These are phyloP conservation scores for Kwoniella sp. DNA, from an alignment of 768 basidiomycete species.

Conservation along the genomic window DNA sequence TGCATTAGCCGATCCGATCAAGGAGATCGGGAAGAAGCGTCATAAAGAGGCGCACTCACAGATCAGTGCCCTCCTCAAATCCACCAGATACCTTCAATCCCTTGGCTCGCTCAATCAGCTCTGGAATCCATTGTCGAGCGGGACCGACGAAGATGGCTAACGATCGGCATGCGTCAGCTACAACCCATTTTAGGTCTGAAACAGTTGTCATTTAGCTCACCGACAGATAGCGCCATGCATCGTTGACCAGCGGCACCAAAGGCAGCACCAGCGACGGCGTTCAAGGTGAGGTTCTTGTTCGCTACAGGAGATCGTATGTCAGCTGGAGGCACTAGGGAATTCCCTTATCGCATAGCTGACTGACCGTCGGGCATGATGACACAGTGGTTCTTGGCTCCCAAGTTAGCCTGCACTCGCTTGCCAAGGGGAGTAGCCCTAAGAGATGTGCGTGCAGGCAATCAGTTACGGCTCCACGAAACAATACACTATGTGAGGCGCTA, in stretches of 20 bases:
- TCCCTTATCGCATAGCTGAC: slow-evolving; percentile 35
- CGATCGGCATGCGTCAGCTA: slow-evolving; percentile 13
- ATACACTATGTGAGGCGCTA: not conserved
- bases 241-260: slow-evolving; percentile 97
- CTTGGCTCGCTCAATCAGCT: slow-evolving; percentile 77
- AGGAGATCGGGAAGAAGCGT: not conserved
- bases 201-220: slow-evolving; percentile 58
- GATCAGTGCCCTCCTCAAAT: slow-evolving; percentile 81
- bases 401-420: slow-evolving; percentile 79
- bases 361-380: slow-evolving; percentile 90
- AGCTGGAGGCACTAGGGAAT: no score
- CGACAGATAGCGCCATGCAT: slow-evolving; percentile 94
- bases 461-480: not conserved
- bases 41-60: slow-evolving; percentile 60
- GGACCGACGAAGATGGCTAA: slow-evolving; percentile 74
- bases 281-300: slow-evolving; percentile 87
- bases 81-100: slow-evolving; percentile 83
- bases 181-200: not conserved
- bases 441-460: not conserved
- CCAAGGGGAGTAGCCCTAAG: slow-evolving; percentile 78
- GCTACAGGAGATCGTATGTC: slow-evolving; percentile 59
- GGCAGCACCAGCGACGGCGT: slow-evolving; percentile 89
- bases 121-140: slow-evolving; percentile 77
- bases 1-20: not conserved
- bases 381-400: slow-evolving; percentile 98